These are phyloP conservation scores for Cercospora citrullina DNA, from an alignment of 2,329 filamentous ascomycete species.

Conservation along the genomic window DNA sequence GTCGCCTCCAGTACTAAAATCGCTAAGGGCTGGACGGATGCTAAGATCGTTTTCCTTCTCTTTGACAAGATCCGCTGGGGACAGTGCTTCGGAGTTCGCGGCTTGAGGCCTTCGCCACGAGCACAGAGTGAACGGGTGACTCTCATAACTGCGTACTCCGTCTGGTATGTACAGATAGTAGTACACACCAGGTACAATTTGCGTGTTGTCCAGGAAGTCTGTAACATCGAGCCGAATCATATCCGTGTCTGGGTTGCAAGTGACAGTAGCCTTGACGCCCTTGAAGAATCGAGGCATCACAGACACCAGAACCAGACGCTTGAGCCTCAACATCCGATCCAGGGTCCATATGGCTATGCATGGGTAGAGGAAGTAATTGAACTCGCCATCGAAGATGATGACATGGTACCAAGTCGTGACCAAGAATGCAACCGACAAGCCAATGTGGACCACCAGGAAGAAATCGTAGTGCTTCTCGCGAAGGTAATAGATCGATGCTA, in stretches of 20 bases:
- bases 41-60: slow-evolving; percentile 13
- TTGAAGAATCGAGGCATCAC: slow-evolving; percentile 36
- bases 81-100: background rate
- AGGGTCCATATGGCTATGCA: slow-evolving; percentile 53
- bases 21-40: slow-evolving; percentile 9
- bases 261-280: slow-evolving; percentile 41
- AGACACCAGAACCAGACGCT: slow-evolving; percentile 41
- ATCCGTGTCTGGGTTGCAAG: slow-evolving; percentile 48
- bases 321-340: slow-evolving; percentile 51
- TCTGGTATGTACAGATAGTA: slow-evolving; percentile 54
- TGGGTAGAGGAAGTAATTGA: slow-evolving; percentile 54
- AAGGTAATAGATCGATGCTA: slow-evolving; percentile 54
- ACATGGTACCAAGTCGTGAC: slow-evolving; percentile 56
- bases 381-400: slow-evolving; percentile 55
- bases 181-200: slow-evolving; percentile 49
- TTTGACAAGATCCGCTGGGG: background rate
- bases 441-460: slow-evolving; percentile 55
- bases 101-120: slow-evolving; percentile 22
- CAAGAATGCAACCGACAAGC: slow-evolving; percentile 53
- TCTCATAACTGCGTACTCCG: slow-evolving; percentile 50
- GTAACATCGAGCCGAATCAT: slow-evolving; percentile 51
- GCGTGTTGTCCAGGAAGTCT: slow-evolving; percentile 38
- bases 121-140: slow-evolving; percentile 54
- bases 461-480: slow-evolving; percentile 56
- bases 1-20: no score